Conservation (phyloP, 2,329 filamentous ascomycete species). For the Periconia macrospinosa region DNA sequence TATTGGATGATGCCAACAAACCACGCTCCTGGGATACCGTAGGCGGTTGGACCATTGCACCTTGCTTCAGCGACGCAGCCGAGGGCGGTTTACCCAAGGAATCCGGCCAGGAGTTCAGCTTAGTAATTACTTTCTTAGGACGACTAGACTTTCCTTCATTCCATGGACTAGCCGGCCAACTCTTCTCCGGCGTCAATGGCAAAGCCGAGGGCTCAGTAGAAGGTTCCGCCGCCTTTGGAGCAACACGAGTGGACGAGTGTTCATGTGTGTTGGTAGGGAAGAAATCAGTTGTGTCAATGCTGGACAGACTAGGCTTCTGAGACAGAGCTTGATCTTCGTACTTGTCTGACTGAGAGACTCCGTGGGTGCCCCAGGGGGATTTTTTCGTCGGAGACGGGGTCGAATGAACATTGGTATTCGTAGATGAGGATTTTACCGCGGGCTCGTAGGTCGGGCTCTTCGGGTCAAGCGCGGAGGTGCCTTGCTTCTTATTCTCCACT, state of each 20-base stretch:
- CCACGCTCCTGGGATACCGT: conserved; percentile 7
- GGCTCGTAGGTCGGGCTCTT: conserved; percentile 46
- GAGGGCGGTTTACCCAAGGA: conserved; percentile 29
- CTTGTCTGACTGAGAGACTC: conserved; percentile 14
- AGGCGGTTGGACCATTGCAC: conserved; percentile 7
- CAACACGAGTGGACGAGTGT: conserved; percentile 41
- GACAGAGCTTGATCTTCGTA: conserved; percentile 20
- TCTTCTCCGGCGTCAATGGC: conserved; percentile 41
- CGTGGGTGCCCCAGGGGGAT: conserved; percentile 28
- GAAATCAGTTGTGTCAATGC: conserved; percentile 46
- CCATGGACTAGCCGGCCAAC: conserved; percentile 40
- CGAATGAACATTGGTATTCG: conserved; percentile 22
- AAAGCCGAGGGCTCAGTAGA: conserved; percentile 13
- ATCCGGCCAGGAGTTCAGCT: conserved; percentile 35
- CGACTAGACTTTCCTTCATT: conserved; percentile 29
- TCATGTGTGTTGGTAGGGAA: conserved; percentile 46
- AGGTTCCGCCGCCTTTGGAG: conserved; percentile 19
- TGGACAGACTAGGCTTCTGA: conserved; percentile 42
- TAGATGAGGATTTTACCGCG: conserved; percentile 14
- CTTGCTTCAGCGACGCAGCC: conserved; percentile 18
- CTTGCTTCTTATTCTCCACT: conserved; percentile 27
- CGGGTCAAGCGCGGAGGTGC: conserved; percentile 37
- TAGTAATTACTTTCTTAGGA: conserved; percentile 22
- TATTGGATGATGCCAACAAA: conserved; percentile 5
- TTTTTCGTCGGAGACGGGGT: conserved; percentile 38